Evolutionary conservation across 2,329 filamentous ascomycete genomes (phyloP).

Genomic region (Claviceps cyperi): DNA sequence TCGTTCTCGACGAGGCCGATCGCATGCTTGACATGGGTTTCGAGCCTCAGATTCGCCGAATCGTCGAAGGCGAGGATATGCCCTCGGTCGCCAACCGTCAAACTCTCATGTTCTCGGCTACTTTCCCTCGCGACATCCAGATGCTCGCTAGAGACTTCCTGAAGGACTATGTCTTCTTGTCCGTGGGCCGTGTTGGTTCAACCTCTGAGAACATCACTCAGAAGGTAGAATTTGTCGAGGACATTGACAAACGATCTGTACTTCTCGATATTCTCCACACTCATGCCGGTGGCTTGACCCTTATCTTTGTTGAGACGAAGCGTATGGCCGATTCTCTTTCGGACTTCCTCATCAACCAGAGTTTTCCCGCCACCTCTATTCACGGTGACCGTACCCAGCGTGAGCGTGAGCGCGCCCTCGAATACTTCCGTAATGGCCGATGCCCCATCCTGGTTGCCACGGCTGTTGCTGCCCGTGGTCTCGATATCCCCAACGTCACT

Average conservation of each 20-base stretch:
- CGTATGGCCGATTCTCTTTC: conserved; percentile 97
- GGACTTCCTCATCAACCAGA: conserved; percentile 97
- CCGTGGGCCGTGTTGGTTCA: conserved; percentile 93
- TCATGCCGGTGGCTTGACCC: conserved; percentile 72
- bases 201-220: conserved; percentile 99
- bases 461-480: conserved; percentile 78
- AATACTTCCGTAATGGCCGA: conserved; percentile 91
- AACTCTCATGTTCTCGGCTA: conserved; percentile 99
- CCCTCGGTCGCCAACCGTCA: conserved; percentile 69
- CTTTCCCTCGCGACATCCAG: conserved; percentile 97
- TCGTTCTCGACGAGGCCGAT: conserved; percentile 97
- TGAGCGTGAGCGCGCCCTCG: conserved; percentile 92
- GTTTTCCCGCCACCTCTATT: conserved; percentile 94
- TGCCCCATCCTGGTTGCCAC: conserved; percentile 96
- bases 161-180: conserved; percentile 98
- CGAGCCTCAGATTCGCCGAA: conserved; percentile 97
- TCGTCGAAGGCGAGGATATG: conserved; percentile 98
- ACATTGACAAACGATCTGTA: conserved; percentile 93
- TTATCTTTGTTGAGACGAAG: conserved; percentile 99
- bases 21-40: conserved; percentile 99
- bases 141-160: conserved; percentile 98
- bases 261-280: conserved; percentile 95
- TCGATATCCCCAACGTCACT: conserved; percentile 91
- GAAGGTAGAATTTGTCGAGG: conserved; percentile 96
- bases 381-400: conserved; percentile 97